Percentiles rank a stretch among this genome's conserved stretches.
Evolutionary conservation across 177 flowering plant genomes (phyloP).

Genomic region (Vitis hybrid): DNA sequence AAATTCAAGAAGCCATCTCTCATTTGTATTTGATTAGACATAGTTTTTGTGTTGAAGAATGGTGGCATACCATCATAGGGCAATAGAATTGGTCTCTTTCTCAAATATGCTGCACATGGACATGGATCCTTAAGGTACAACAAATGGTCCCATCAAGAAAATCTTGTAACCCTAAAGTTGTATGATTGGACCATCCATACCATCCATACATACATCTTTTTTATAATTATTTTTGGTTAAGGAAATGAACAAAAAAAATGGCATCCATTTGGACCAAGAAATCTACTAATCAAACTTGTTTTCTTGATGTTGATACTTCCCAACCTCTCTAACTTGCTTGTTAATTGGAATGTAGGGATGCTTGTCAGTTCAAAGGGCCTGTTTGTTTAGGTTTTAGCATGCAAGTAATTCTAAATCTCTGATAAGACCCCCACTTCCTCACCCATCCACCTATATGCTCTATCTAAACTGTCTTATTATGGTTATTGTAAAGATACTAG

Average conservation of each 20-base stretch:
- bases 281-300: conserved; percentile 1
- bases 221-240: too few species aligned
- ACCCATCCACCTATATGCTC: neutral
- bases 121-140: neutral
- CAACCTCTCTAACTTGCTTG: neutral
- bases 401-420: neutral
- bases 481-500: neutral
- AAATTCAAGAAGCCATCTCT: neutral
- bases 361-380: neutral
- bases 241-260: neutral
- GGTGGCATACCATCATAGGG: neutral
- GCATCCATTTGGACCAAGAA: conserved; percentile 4
- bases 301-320: neutral
- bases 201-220: neutral
- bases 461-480: neutral
- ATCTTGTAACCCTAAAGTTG: neutral
- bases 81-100: neutral
- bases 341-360: neutral
- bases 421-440: conserved; percentile 14
- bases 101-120: conserved; percentile 13
- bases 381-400: conserved; percentile 13
- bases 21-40: neutral
- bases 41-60: neutral
- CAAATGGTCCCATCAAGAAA: conserved; percentile 9
- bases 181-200: conserved; percentile 3